phyloP scores from a whole-genome alignment of 192 early-diverging fungal species.

The Jimgerdemannia flammicorona region DNA sequence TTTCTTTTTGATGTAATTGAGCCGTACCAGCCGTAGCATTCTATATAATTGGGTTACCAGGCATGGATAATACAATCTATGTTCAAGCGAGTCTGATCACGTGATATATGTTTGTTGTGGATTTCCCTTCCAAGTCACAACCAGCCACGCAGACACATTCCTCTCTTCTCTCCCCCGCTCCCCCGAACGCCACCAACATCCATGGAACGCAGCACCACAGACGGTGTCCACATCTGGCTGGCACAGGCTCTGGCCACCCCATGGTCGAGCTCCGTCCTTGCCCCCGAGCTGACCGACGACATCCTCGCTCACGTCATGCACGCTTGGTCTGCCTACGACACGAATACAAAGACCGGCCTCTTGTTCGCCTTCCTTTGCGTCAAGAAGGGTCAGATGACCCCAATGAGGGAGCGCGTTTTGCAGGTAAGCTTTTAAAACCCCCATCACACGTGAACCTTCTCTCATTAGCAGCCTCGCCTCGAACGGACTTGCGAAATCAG shows the following conservation, averaged over 20 bases:
- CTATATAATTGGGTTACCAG: too few species aligned
- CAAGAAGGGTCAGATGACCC: background rate
- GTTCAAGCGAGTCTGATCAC: too few species aligned
- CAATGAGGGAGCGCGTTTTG: background rate
- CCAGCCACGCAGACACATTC: too few species aligned
- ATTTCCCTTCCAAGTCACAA: too few species aligned
- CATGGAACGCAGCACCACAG: background rate
- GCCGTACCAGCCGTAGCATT: background rate
- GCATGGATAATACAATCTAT: too few species aligned
- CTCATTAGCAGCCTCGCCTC: background rate
- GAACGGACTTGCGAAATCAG: background rate
- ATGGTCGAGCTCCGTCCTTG: background rate
- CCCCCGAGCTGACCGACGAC: conserved; percentile 1
- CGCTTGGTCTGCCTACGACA: background rate
- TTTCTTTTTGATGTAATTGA: background rate
- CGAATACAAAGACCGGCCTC: background rate
- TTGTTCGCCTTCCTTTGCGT: conserved; percentile 3
- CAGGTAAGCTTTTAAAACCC: background rate
- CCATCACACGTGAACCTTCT: background rate
- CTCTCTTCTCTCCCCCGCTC: too few species aligned
- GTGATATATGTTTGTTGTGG: too few species aligned
- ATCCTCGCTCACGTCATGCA: background rate
- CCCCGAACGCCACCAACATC: too few species aligned
- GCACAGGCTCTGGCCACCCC: background rate
- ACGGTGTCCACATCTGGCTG: background rate